Base-by-base conservation (phyloP, 768 basidiomycete genomes). In the Gelatoporia subvermispora region DNA sequence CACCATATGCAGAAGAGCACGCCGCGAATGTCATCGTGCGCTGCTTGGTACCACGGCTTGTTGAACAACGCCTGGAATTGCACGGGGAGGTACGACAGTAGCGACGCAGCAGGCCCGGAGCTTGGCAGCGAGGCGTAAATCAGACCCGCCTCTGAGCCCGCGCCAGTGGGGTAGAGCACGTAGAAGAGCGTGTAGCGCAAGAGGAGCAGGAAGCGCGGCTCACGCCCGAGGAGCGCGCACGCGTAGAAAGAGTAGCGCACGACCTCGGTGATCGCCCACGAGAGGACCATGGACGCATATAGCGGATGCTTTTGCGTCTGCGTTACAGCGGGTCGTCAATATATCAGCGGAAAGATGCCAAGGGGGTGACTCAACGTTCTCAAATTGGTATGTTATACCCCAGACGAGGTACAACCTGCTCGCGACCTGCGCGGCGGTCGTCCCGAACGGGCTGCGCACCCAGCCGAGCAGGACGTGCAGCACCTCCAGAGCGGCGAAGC, bases 181-280 rank as follows among this genome's bases (percentile, higher is more conserved):
- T 87, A 95, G 68, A 98, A 99, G 8, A 91, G 80, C 17, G 93
- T 88, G 75, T 98, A 99, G 47, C 95, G 91, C 37, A 86, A 65
- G 72, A 77, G 87, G 21, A 82, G 69, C 37, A 90, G 76, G 15
- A 65, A 25, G 2, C 50, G 52, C 18, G 75, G 65, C 56, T 82
- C 78, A 57, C 63, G 55, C 4, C 79, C 79, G 36, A 88, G 52
- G 4, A 95, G 75, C 37, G 71, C 73, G 59, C 74, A 69, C 2
- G 86, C 84, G 65, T 98, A 99, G 74, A 85, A 95, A 8, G 80
- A 63, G 69, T 98, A 98, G 24, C 96, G 89, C 48, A 94, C 82
- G 41, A 94, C 80, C 68, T 99, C 96, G 15, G 93, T 90, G 43
- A 84, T 52, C 0, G 89, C 85, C 96, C 96, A 98, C 0, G 94